Evolutionary conservation across 2,329 filamentous ascomycete species (phyloP).

Genomic region (Verticillium isaacii): DNA sequence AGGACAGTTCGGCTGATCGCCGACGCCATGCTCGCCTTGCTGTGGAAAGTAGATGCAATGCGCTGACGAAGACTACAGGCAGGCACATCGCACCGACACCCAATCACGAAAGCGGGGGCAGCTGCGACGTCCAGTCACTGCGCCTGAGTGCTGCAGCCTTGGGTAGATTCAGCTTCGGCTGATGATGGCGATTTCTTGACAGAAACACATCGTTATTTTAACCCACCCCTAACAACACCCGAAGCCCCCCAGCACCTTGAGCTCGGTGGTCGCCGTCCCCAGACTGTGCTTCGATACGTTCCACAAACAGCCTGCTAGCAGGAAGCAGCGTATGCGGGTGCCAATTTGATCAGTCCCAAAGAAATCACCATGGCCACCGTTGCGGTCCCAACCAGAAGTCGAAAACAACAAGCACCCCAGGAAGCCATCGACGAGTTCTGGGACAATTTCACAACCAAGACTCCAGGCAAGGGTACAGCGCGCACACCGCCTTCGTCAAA

Average conservation of each 20-base stretch:
- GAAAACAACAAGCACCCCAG: constrained; percentile 58
- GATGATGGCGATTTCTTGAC: no score
- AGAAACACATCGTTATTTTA: no score
- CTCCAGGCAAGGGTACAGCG: constrained; percentile 59
- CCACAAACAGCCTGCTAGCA: not conserved
- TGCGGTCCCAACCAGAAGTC: not conserved
- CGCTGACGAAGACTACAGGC: not conserved
- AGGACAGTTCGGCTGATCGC: no score
- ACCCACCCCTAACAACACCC: no score
- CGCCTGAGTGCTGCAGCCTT: not conserved
- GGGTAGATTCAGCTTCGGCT: not conserved
- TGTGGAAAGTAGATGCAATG: not conserved
- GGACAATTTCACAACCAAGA: constrained; percentile 65
- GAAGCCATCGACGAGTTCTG: constrained; percentile 68
- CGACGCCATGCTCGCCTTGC: not conserved
- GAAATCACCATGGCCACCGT: not conserved
- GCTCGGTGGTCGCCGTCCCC: not conserved
- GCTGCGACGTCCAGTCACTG: not conserved
- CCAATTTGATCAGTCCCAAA: not conserved
- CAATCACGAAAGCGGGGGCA: not conserved
- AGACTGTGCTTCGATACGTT: not conserved
- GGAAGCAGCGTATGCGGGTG: not conserved
- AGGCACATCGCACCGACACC: not conserved
- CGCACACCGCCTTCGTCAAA: not conserved
- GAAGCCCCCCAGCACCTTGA: no score